phyloP scores from a whole-genome alignment of 2,329 filamentous ascomycete genomes.

The Nannizziopsis barbatae region DNA sequence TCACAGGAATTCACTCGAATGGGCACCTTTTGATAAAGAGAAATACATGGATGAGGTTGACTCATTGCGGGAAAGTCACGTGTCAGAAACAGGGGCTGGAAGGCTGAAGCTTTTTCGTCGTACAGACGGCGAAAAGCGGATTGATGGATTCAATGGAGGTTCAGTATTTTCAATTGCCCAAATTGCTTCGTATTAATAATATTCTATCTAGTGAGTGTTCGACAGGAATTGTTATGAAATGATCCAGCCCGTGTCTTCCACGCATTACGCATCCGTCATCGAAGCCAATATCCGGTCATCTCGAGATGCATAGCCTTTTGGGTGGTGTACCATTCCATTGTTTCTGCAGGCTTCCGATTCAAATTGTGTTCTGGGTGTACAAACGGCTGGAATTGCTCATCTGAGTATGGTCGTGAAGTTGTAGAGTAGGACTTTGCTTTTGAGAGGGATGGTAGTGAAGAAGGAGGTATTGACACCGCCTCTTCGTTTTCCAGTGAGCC shows the following conservation, averaged over 20 bases:
- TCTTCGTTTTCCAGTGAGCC: background rate
- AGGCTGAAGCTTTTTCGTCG: too few species aligned
- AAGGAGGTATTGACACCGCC: too few species aligned
- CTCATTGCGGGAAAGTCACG: background rate
- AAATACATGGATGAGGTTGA: too few species aligned
- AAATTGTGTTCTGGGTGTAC: background rate
- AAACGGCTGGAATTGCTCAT: background rate
- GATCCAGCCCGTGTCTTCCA: background rate
- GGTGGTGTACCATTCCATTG: constrained; percentile 12
- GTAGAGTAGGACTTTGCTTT: constrained; percentile 6
- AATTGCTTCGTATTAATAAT: too few species aligned
- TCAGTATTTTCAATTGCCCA: too few species aligned
- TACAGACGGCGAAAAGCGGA: too few species aligned
- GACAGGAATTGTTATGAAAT: background rate
- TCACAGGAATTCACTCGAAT: background rate
- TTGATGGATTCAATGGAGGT: too few species aligned
- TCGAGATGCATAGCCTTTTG: constrained; percentile 13
- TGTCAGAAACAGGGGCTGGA: too few species aligned
- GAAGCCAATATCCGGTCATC: constrained; percentile 17
- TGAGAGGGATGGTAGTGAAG: background rate
- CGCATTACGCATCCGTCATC: background rate
- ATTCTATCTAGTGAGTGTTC: too few species aligned
- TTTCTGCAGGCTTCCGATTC: background rate
- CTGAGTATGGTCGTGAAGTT: constrained; percentile 8
- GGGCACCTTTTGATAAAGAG: background rate